Evolutionary conservation across 2,329 filamentous ascomycete species (phyloP).

Genomic region (Verticillium dahliae): DNA sequence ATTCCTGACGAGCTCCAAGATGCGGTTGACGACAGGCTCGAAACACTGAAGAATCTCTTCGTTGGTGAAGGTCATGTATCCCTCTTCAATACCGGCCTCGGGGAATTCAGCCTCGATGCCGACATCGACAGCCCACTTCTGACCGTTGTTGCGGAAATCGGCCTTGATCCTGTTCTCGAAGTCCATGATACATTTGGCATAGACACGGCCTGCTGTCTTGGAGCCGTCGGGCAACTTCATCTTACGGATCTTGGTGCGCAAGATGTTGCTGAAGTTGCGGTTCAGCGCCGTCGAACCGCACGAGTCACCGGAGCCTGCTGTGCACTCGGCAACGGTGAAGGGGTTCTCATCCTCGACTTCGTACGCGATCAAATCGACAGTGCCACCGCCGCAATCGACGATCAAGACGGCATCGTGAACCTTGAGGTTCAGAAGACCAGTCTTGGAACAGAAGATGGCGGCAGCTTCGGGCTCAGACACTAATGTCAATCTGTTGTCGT

Average conservation of each 20-base stretch:
- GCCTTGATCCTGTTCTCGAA: conserved; percentile 99
- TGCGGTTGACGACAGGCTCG: conserved; percentile 95
- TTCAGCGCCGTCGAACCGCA: conserved; percentile 98
- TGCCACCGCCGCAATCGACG: conserved; percentile 96
- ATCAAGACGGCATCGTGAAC: conserved; percentile 98
- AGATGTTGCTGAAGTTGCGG: conserved; percentile 95
- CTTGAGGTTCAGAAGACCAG: conserved; percentile 90
- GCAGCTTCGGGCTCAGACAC: conserved; percentile 96
- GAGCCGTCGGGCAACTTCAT: conserved; percentile 98
- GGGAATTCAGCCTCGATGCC: conserved; percentile 98
- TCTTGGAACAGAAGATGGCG: conserved; percentile 96
- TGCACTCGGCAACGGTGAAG: conserved; percentile 95
- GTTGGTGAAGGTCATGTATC: conserved; percentile 99
- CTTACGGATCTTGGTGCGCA: conserved; percentile 95
- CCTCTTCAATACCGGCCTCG: conserved; percentile 95
- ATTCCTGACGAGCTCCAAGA: conserved; percentile 91
- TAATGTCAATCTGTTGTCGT: conserved; percentile 90
- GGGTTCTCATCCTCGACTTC: conserved; percentile 97
- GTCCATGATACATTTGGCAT: conserved; percentile 99
- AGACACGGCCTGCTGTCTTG: conserved; percentile 95
- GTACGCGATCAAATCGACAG: conserved; percentile 97
- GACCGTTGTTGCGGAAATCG: conserved; percentile 97
- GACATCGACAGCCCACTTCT: conserved; percentile 98
- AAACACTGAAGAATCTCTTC: conserved; percentile 99
- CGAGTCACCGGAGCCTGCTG: conserved; percentile 92